Evolutionary conservation across 73 alveolate genomes (phyloP).

Genomic region (Paramecium sonneborni): DNA sequence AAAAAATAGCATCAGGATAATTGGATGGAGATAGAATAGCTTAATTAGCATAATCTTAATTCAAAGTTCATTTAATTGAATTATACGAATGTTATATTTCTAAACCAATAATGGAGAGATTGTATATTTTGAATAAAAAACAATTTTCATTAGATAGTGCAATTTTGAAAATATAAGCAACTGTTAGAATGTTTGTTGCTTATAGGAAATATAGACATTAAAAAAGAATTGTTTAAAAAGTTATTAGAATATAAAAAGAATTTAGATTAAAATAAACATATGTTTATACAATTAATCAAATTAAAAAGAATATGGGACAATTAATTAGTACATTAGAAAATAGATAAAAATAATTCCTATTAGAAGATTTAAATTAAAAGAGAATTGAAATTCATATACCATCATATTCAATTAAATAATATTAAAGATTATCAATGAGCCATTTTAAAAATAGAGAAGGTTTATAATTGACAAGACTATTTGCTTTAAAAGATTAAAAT

Average conservation of each 20-base stretch:
- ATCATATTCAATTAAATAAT: background rate
- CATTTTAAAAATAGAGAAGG: slow-evolving; percentile 55
- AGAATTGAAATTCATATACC: slow-evolving; percentile 53
- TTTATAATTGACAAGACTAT: slow-evolving; percentile 10
- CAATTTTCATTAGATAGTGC: slow-evolving; percentile 11
- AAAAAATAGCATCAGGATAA: slow-evolving; percentile 44
- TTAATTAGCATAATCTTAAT: slow-evolving; percentile 11
- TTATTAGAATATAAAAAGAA: slow-evolving; percentile 30
- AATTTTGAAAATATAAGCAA: background rate
- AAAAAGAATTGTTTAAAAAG: slow-evolving; percentile 30
- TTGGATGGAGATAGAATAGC: slow-evolving; percentile 46
- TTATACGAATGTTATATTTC: slow-evolving; percentile 28
- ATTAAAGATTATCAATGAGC: slow-evolving; percentile 30
- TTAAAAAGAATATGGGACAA: slow-evolving; percentile 22
- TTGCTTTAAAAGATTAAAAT: slow-evolving; percentile 28
- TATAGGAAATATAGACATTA: slow-evolving; percentile 11
- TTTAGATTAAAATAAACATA: slow-evolving; percentile 8
- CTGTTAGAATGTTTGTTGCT: background rate
- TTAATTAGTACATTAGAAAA: slow-evolving; percentile 9
- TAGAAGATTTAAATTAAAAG: background rate
- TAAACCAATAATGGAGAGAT: slow-evolving; percentile 50
- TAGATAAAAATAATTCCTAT: background rate
- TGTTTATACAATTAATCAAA: slow-evolving; percentile 1
- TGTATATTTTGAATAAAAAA: slow-evolving; percentile 8
- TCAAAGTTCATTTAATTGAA: background rate